Evolutionary conservation across 495 filamentous ascomycete genomes (phyloP).

Genomic region (Parmelia sp.): DNA sequence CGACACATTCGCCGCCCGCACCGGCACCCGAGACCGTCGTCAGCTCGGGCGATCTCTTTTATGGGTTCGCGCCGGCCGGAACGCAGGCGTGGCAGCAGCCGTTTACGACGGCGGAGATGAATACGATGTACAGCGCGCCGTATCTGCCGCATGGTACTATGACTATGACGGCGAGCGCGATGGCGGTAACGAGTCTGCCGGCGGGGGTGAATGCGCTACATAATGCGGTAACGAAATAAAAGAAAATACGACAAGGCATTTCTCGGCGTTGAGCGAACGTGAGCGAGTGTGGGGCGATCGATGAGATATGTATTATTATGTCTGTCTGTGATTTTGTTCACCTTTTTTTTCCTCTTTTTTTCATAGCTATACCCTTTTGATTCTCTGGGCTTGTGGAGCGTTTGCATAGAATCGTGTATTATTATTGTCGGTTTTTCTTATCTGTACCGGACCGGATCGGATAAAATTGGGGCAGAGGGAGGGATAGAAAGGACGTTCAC

Average conservation of each 20-base stretch:
- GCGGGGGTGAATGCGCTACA: background rate
- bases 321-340: too few species aligned
- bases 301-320: background rate
- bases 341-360: too few species aligned
- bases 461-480: too few species aligned
- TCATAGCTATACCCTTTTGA: too few species aligned
- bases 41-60: background rate
- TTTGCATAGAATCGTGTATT: too few species aligned
- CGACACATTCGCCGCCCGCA: background rate
- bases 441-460: too few species aligned
- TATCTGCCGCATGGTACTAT: background rate
- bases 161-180: background rate
- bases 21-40: background rate
- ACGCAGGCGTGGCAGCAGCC: background rate
- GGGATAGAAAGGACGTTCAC: too few species aligned
- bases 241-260: background rate
- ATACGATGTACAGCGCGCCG: background rate
- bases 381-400: too few species aligned
- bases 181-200: background rate
- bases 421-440: too few species aligned
- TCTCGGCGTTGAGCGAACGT: background rate
- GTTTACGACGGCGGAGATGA: background rate
- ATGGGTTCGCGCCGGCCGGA: background rate
- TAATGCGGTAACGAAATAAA: background rate
- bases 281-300: background rate